Conservation (phyloP, 345 rosid genomes). For the Eucalyptus melliodora region DNA sequence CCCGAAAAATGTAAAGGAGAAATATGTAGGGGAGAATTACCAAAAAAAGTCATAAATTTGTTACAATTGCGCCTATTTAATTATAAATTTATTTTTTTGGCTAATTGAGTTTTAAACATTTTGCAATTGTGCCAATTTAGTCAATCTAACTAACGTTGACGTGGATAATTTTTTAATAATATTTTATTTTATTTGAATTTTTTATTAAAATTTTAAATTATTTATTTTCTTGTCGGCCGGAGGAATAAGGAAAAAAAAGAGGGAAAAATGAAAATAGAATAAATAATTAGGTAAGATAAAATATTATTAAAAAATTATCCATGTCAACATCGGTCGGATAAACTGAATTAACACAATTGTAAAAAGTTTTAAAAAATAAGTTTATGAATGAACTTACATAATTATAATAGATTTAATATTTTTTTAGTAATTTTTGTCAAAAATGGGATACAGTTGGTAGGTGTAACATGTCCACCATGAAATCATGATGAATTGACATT, state of each 20-base stretch:
- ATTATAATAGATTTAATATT: accelerated
- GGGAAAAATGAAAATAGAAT: too few relatives aligned
- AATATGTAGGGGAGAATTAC: background rate
- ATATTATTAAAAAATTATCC: too few relatives aligned
- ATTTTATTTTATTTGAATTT: too few relatives aligned
- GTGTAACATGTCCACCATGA: background rate
- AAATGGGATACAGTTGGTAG: background rate
- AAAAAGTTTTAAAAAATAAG: too few relatives aligned
- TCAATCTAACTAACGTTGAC: accelerated
- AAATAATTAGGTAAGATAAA: too few relatives aligned
- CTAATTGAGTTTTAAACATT: too few relatives aligned
- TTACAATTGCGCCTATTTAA: accelerated
- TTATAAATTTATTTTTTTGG: too few relatives aligned
- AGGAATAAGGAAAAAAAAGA: too few relatives aligned
- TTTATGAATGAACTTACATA: too few relatives aligned
- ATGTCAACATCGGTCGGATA: accelerated
- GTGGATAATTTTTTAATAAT: too few relatives aligned
- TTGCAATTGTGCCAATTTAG: accelerated
- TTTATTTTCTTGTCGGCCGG: accelerated
- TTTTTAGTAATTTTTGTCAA: background rate
- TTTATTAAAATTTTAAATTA: too few relatives aligned
- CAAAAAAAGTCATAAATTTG: accelerated
- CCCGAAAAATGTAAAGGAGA: background rate
- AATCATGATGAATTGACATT: background rate
- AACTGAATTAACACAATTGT: too few relatives aligned